Percentiles rank a stretch among this genome's conserved stretches.
Conservation (phyloP, 169 alveolate species). For the Toxoplasma gondii region DNA sequence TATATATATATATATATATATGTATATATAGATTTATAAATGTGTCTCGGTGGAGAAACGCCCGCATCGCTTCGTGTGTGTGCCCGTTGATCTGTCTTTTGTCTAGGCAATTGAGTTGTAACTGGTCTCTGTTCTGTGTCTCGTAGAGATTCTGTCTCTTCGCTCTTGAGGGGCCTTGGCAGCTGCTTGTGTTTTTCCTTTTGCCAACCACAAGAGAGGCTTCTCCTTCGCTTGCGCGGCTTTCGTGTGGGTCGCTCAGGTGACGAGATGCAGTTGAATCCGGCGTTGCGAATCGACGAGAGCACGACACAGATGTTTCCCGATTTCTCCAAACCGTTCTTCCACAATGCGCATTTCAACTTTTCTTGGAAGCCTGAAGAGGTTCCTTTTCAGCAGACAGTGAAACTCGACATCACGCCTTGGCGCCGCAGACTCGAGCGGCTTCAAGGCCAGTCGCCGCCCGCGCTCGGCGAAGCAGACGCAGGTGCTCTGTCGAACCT, state of each 20-base stretch:
- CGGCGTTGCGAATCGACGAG: conserved; percentile 42
- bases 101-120: too few species aligned
- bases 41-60: too few species aligned
- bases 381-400: conserved; percentile 36
- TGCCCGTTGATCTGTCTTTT: too few species aligned
- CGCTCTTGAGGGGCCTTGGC: too few species aligned
- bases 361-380: conserved; percentile 45
- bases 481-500: not conserved
- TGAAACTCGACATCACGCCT: not conserved
- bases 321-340: conserved; percentile 42
- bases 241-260: conserved; percentile 8
- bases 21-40: too few species aligned
- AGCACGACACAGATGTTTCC: conserved; percentile 21
- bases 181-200: too few species aligned
- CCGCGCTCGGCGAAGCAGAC: too few species aligned
- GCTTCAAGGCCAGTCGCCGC: not conserved
- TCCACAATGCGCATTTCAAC: conserved; percentile 43
- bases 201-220: too few species aligned
- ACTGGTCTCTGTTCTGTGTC: too few species aligned
- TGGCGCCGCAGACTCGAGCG: not conserved
- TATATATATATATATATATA: too few species aligned
- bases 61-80: too few species aligned
- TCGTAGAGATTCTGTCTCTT: too few species aligned
- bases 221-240: not conserved
- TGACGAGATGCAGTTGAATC: conserved; percentile 57